Evolutionary conservation across 1,284 basidiomycete genomes (phyloP), one percentile per base, ranked within the genome.

Genomic region (Cerioporus squamosus): DNA sequence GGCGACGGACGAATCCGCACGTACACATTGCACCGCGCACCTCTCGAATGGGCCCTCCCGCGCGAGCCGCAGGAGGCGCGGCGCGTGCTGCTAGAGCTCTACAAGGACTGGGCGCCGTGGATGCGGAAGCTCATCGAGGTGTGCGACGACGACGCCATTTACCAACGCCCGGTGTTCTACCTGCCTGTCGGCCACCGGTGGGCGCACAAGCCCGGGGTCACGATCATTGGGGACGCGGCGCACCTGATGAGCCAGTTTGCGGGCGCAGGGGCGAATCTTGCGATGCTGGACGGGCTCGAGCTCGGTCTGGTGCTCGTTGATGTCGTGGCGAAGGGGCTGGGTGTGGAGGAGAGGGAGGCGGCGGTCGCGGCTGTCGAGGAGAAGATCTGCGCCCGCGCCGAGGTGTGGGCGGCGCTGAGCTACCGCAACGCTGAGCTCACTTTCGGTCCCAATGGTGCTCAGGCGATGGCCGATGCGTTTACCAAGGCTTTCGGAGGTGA

Each of bases 161-260:
- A 48, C 45, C 50, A 36, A 1, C 51, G 53, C 10, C 46, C 57
- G 14, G 43, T 59, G 15, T 55, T 44, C 53, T 26, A 51, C 20
- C 57, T 59, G 17, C 47, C 48, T 15, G 49, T 54, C n/a, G 57
- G 53, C 53, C 49, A 55, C 22, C 48, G 48, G 44, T 55, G 57
- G 57, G 20, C 43, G 17, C 53, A 59, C 49, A 52, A 44, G 46
- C 31, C 40, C 0, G 51, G 64, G 1, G 53, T 61, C 31, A 70
- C 69, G 26, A 55, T 77, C 18, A 26, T 26, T 26, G 26, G 26
- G 26, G 26, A 26, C 26, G 26, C 26, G 8, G 26, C 26, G 26
- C 26, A 26, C 26, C 26, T 26, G 26, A 26, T 26, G 26, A 26
- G 26, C 26, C 26, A 3, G 3, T 26, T 4, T 8, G 26, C 26